phyloP scores from a whole-genome alignment of 192 early-diverging fungal genomes.

The Coemansia sp. region DNA sequence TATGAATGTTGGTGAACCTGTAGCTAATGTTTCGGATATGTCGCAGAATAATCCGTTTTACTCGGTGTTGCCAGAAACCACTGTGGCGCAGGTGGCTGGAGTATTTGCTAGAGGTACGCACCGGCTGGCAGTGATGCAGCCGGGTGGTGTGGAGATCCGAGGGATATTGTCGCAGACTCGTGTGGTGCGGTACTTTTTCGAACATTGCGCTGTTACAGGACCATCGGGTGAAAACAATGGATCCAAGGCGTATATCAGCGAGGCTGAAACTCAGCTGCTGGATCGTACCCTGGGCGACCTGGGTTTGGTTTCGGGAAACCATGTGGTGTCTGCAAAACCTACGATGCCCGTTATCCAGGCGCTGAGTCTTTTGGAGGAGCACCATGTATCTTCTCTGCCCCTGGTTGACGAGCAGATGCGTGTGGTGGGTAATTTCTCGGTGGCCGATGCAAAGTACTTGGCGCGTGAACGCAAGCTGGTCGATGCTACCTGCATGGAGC shows the following conservation, averaged over 20 bases:
- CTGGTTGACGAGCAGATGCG: constrained; percentile 31
- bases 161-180: constrained; percentile 78
- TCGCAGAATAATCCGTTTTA: constrained; percentile 83
- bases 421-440: constrained; percentile 31
- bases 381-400: constrained; percentile 42
- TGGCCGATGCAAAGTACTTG: constrained; percentile 49
- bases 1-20: background rate
- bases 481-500: constrained; percentile 58
- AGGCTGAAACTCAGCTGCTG: constrained; percentile 15
- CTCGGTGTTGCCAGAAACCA: constrained; percentile 72
- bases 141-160: constrained; percentile 55
- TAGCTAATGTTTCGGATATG: constrained; percentile 53
- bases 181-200: constrained; percentile 64
- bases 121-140: constrained; percentile 73
- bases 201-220: constrained; percentile 33
- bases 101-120: constrained; percentile 75
- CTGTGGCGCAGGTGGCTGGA: constrained; percentile 63
- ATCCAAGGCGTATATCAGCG: background rate
- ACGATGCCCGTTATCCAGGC: constrained; percentile 63
- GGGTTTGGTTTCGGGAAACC: constrained; percentile 53
- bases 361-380: constrained; percentile 54
- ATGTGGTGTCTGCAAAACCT: constrained; percentile 55
- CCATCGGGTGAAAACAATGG: background rate
- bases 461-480: constrained; percentile 46
- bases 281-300: constrained; percentile 50